Evolutionary conservation across 2,329 filamentous ascomycete genomes (phyloP).

Genomic region (Botrytis porri): DNA sequence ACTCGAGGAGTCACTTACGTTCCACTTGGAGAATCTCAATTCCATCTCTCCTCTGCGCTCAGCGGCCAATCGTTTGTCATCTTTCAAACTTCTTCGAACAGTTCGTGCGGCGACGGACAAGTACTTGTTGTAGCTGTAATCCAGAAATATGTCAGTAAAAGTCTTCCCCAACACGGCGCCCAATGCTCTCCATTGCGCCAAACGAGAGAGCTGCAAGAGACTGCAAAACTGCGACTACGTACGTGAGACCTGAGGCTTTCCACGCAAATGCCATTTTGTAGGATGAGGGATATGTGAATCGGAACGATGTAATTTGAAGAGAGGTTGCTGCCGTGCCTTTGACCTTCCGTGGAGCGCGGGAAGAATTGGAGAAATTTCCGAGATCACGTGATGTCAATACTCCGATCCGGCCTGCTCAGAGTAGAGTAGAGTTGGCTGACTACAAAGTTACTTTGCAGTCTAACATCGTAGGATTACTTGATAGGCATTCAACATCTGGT

Average conservation of each 20-base stretch:
- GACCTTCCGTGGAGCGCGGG: constrained; percentile 22
- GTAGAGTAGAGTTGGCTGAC: neutral
- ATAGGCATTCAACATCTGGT: neutral
- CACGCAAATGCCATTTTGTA: constrained; percentile 84
- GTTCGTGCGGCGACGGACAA: constrained; percentile 90
- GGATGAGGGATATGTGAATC: constrained; percentile 28
- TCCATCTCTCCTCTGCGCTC: constrained; percentile 91
- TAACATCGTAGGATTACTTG: neutral
- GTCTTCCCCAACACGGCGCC: constrained; percentile 15
- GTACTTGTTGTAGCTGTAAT: constrained; percentile 97
- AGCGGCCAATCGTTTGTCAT: constrained; percentile 80
- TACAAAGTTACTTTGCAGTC: neutral
- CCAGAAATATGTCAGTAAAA: constrained; percentile 36
- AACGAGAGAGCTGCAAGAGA: neutral
- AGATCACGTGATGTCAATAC: constrained; percentile 1
- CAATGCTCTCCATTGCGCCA: constrained; percentile 25
- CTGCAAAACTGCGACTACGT: constrained; percentile 25
- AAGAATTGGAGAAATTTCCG: constrained; percentile 15
- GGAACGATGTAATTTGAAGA: constrained; percentile 22
- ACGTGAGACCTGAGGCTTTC: constrained; percentile 90
- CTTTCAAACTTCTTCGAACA: constrained; percentile 95
- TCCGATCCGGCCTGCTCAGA: neutral
- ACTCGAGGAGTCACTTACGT: constrained; percentile 60
- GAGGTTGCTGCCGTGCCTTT: constrained; percentile 25
- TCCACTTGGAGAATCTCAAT: constrained; percentile 89